These are phyloP conservation scores for Parasarocladium wereldwijsianum DNA, from an alignment of 2,329 filamentous ascomycete genomes.

Conservation along the genomic window DNA sequence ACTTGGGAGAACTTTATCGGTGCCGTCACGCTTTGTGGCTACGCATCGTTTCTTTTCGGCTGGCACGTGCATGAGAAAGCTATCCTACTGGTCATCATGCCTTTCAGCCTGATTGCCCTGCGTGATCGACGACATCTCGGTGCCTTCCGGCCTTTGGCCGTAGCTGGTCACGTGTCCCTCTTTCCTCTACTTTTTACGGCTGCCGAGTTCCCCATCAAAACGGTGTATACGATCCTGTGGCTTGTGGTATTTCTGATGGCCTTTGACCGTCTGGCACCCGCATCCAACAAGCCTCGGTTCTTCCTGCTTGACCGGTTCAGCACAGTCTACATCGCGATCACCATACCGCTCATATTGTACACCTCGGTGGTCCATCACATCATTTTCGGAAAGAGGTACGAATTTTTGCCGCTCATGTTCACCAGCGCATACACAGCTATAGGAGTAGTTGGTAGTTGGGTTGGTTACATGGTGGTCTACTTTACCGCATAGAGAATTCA, in stretches of 20 bases:
- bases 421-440: constrained; percentile 88
- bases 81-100: constrained; percentile 83
- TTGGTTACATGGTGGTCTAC: constrained; percentile 88
- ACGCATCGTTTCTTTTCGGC: constrained; percentile 91
- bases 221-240: constrained; percentile 85
- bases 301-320: constrained; percentile 88
- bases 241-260: constrained; percentile 69
- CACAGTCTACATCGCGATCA: constrained; percentile 74
- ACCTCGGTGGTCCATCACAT: constrained; percentile 71
- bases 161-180: constrained; percentile 86
- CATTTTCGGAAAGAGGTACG: constrained; percentile 69
- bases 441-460: constrained; percentile 90
- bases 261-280: constrained; percentile 79
- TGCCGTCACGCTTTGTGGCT: constrained; percentile 81
- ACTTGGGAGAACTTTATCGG: constrained; percentile 85
- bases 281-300: constrained; percentile 62
- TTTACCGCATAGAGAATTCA: constrained; percentile 34
- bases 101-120: constrained; percentile 84
- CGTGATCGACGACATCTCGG: constrained; percentile 81
- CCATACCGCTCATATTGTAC: constrained; percentile 80
- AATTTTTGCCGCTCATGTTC: constrained; percentile 94
- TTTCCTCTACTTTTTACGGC: constrained; percentile 89
- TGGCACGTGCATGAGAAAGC: constrained; percentile 99
- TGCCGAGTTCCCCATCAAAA: constrained; percentile 88
- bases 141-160: constrained; percentile 81